Base-by-base conservation (phyloP, 768 basidiomycete species). In the Gyrodon lividus region DNA sequence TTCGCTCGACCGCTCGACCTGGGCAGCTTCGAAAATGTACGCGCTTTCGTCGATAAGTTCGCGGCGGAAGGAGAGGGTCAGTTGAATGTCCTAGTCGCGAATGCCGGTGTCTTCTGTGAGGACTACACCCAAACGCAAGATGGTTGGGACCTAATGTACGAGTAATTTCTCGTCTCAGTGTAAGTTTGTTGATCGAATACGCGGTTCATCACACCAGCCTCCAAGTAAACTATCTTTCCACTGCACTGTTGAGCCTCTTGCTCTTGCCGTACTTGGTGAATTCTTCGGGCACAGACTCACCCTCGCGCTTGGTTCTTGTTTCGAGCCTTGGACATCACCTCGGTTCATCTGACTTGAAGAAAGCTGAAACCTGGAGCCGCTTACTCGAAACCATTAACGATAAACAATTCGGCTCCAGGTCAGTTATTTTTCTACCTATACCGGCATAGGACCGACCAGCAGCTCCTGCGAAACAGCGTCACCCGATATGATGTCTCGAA, bases 111-210 rank as follows among this genome's bases (percentile, higher is more conserved):
- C 7, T 47, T 57, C 1, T 14, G 17, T 1, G 2, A 1, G 0
- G 34, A 46, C 1, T 72, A 72, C 34, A 28, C 54, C n/a, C 50
- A 56, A n/a, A 75, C 75, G 0, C 35, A 53, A 2, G 80, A 82
- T 52, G 78, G 75, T 7, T 81, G 75, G 76, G 80, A 82, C 56
- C 23, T 60, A 26, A 65, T 57, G 80, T 79, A 50, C 23, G 64
- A 60, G 14, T 31, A n/a, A 20, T 37, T 45, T 26, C 8, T 40
- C 50, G n/a, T 6, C 26, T 20, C 3, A 8, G 19, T 10, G 13
- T 13, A 12, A 34, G 24, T 3, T n/a, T 20, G 16, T 17, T 19
- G 7, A 46, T 17, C 6, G n/a, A 22, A 35, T 55, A 38, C 20
- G 13, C 7, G 4, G 40, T 33, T 46, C n/a, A 8, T 46, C 16